phyloP scores from a whole-genome alignment of 2,329 filamentous ascomycete genomes.

The Domatiomyces catenatus region DNA sequence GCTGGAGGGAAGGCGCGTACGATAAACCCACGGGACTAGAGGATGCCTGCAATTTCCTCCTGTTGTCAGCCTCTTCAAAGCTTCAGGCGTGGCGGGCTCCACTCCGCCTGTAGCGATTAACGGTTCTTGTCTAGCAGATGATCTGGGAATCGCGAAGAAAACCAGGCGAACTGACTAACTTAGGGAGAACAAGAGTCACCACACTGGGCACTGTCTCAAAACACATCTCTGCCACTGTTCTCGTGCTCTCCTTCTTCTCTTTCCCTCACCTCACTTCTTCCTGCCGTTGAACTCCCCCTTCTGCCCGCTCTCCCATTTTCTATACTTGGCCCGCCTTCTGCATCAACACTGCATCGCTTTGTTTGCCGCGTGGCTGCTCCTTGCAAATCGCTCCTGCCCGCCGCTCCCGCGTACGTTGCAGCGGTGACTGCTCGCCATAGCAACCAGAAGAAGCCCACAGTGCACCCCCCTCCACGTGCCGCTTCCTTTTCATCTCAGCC shows the following conservation, averaged over 20 bases:
- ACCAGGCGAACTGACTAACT: background rate
- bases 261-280: slow-evolving; percentile 14
- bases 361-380: slow-evolving; percentile 5
- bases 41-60: background rate
- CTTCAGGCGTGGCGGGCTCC: background rate
- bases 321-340: background rate
- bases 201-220: slow-evolving; percentile 16
- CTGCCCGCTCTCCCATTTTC: slow-evolving; percentile 15
- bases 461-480: background rate
- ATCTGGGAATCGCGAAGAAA: background rate
- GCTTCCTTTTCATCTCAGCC: background rate
- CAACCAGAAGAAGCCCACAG: background rate
- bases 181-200: background rate
- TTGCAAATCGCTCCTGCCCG: background rate
- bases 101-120: background rate
- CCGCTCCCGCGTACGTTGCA: too few species aligned
- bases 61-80: background rate
- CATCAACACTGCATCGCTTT: slow-evolving; percentile 5
- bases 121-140: background rate
- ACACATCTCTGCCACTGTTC: slow-evolving; percentile 18
- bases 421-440: background rate
- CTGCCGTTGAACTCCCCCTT: slow-evolving; percentile 13
- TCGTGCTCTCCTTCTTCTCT: slow-evolving; percentile 15
- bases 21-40: background rate
- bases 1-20: background rate